Base-by-base conservation (phyloP, 768 basidiomycete species). In the Boletus bicolor region DNA sequence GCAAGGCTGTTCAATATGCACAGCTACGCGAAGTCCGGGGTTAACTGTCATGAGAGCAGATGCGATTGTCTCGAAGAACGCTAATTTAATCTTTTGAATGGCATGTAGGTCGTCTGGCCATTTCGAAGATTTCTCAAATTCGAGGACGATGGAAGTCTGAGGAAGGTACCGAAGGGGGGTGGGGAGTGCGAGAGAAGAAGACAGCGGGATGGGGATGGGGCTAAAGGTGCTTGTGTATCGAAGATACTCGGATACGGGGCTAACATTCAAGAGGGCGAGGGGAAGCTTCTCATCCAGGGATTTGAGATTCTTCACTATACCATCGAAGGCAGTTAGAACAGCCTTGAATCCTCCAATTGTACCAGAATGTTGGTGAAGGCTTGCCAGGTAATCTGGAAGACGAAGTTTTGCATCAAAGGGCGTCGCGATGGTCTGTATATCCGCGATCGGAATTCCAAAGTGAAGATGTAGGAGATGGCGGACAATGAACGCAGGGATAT, bases 91-190 rank as follows among this genome's bases (percentile, higher is more conserved):
- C 59, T 92, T 92, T 69, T 97, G 96, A 45, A 98, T 89, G 0
- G 94, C 93, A 17, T 77, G 79, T 5, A 98, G 79, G 60, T 98
- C 93, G 65, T 98, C 95, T 0, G 97, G 96, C 97, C 97, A 99
- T 58, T 83, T 82, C 0, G 87, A 85, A 0, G 93, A 96, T 58
- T 87, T 89, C 68, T 98, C 96, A 64, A 98, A 97, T 69, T 95
- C 89, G 34, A 98, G 72, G 24, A 93, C 69, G 46, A 93, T 74
- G 14, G 89, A 82, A 59, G 93, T 88, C 3, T 82, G 78, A 0
- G 86, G 82, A 12, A 87, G 67, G 66, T 87, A 89, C 10, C 82
- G 81, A 10, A 89, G 83, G 51, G 82, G 82, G 1, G 73, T 63
- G 0, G 86, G 85, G 6, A 90, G 71, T 3, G 74, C 69, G 5